phyloP scores from a whole-genome alignment of 352 stramenopile species.

The Pythium insidiosum region DNA sequence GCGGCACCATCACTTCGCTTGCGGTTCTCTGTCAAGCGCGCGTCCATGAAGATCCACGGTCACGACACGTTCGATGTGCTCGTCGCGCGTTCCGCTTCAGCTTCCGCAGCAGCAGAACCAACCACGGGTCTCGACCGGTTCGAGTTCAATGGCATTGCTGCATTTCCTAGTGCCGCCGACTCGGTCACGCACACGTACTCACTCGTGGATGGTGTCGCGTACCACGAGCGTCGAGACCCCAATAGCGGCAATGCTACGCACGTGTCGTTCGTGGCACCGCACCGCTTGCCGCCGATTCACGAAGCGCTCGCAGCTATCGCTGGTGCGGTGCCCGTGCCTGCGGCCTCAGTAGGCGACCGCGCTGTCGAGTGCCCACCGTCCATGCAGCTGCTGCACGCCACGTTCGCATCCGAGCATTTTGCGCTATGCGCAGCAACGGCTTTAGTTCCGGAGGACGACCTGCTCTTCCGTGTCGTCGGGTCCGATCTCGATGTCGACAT shows the following conservation, averaged over 20 bases:
- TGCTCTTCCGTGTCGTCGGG: conserved; percentile 28
- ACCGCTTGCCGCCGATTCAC: conserved; percentile 17
- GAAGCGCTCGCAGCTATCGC: conserved; percentile 26
- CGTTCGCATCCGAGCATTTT: conserved; percentile 32
- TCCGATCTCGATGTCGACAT: conserved; percentile 30
- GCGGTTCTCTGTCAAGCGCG: conserved; percentile 37
- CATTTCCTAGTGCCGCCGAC: conserved; percentile 22
- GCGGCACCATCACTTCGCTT: conserved; percentile 17
- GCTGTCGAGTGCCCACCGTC: conserved; percentile 28
- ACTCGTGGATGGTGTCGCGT: conserved; percentile 22
- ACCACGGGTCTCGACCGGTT: conserved; percentile 8
- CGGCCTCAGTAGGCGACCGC: conserved; percentile 25
- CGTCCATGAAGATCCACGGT: conserved; percentile 43
- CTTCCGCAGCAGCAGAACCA: conserved; percentile 8
- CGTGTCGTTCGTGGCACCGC: too few relatives aligned
- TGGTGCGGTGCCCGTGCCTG: conserved; percentile 20
- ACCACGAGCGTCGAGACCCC: conserved; percentile 1
- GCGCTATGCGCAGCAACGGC: conserved; percentile 46
- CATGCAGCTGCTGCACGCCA: conserved; percentile 26
- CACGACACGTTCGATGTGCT: conserved; percentile 31
- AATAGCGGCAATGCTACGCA: neutral
- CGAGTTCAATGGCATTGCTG: conserved; percentile 31
- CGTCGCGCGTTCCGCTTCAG: too few relatives aligned
- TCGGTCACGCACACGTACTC: conserved; percentile 25
- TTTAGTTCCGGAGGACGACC: too few relatives aligned